Percentiles rank a stretch among this genome's conserved stretches.
phyloP scores from a whole-genome alignment of 371 early-diverging fungal genomes.

The Apophysomyces ossiformis region DNA sequence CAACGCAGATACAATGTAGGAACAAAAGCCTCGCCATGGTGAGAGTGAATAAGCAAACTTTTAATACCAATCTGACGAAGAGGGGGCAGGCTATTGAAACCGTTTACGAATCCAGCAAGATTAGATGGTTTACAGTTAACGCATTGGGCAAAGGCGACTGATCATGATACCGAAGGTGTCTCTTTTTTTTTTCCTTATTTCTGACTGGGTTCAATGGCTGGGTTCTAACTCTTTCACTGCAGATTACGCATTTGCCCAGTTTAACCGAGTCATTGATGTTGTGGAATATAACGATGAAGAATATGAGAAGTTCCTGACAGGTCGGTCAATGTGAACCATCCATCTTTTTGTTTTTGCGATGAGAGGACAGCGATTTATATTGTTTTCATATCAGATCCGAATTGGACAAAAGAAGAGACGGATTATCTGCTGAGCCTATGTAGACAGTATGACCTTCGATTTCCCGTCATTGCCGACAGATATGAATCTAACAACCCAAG shows the following conservation, averaged over 20 bases:
- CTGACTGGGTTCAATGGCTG: neutral
- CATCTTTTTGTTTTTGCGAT: neutral
- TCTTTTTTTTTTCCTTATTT: neutral
- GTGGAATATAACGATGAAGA: constrained; percentile 72
- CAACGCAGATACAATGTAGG: constrained; percentile 74
- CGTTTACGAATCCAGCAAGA: constrained; percentile 80
- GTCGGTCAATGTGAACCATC: constrained; percentile 21
- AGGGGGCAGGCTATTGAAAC: constrained; percentile 61
- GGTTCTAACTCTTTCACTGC: constrained; percentile 6
- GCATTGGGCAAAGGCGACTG: constrained; percentile 77
- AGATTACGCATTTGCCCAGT: constrained; percentile 71
- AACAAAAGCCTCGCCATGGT: constrained; percentile 70
- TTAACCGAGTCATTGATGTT: constrained; percentile 63
- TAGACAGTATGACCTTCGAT: constrained; percentile 77
- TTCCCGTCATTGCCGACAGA: constrained; percentile 84
- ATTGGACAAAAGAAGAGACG: constrained; percentile 89
- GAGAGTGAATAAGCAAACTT: neutral
- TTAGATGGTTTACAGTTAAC: constrained; percentile 69
- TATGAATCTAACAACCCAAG: constrained; percentile 56
- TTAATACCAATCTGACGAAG: constrained; percentile 8
- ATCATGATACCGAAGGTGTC: constrained; percentile 41
- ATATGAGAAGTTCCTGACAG: constrained; percentile 60
- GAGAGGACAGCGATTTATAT: too few relatives aligned
- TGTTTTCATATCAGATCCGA: constrained; percentile 45
- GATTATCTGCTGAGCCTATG: constrained; percentile 83